Evolutionary conservation across 2,329 filamentous ascomycete genomes (phyloP), one percentile per base, ranked within the genome.

Genomic region (Colletotrichum agaves): DNA sequence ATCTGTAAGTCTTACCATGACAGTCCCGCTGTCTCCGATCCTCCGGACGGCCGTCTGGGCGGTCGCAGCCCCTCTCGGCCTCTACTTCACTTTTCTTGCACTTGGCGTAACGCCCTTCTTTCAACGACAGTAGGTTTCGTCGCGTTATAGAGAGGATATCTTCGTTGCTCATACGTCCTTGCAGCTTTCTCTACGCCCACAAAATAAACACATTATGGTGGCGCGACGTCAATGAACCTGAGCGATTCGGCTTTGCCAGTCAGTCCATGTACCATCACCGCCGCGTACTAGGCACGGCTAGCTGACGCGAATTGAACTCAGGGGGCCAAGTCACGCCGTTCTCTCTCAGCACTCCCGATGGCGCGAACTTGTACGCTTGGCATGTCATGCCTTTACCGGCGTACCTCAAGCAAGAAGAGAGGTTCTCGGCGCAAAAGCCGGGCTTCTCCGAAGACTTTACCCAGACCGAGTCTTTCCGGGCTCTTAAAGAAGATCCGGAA

Each of bases 291-390:
- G 31, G 37, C 50, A 27, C 39, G 8, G n/a, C 19, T 50, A 44
- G 21, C 62, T 69, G 44, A 69, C 50, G 44, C 27, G 17, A 17
- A 10, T 15, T 50, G 23, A 13, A 47, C 2, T 17, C 72, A 95
- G 92, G 89, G 75, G 93, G 94, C 72, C 95, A 98, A 80, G 91
- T 97, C 3, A 94, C 93, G 5, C 92, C 95, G 0, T 98, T 98
- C 77, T 89, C 87, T 53, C 80, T 98, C 41, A 81, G 80, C 4
- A 96, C 93, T 0, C 82, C 88, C 1, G 94, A 98, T 76, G 88
- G 89, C 43, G 90, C 94, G 77, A 88, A 83, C 2, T 81, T 98
- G 17, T 97, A 96, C 75, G 92, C 92, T 27, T 98, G 95, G 95
- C 95, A 98, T 75, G 86, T 98, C 61, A 81, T 98, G 55, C 95